Evolutionary conservation across 805 yeast species (phyloP).

Genomic region (Candida patagonica): DNA sequence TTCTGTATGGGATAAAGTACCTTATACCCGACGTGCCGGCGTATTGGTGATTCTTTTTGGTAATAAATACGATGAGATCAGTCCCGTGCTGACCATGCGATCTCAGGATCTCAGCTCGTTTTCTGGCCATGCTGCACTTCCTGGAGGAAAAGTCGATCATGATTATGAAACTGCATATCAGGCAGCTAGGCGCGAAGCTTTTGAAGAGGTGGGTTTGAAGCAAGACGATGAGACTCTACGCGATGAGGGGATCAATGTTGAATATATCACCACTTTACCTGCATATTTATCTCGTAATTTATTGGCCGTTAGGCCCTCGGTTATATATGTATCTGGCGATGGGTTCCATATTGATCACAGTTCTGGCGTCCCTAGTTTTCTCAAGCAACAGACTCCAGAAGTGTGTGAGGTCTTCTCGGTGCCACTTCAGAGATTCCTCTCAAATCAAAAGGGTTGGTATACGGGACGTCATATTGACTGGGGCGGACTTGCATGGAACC

Average conservation of each 20-base stretch:
- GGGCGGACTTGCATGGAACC: constrained; percentile 28
- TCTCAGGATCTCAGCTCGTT: constrained; percentile 60
- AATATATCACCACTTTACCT: constrained; percentile 57
- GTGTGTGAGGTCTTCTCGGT: constrained; percentile 26
- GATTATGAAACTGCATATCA: constrained; percentile 55
- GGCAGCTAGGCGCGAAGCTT: constrained; percentile 73
- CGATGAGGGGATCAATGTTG: constrained; percentile 42
- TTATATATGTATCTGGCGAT: constrained; percentile 20
- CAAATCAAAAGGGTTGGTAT: constrained; percentile 15
- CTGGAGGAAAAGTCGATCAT: constrained; percentile 86
- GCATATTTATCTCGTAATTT: constrained; percentile 75
- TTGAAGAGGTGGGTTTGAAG: constrained; percentile 73
- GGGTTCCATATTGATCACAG: constrained; percentile 3
- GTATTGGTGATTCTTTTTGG: constrained; percentile 65
- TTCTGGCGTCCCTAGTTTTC: constrained; percentile 14
- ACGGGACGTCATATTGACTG: constrained; percentile 23
- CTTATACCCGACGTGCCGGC: constrained; percentile 62
- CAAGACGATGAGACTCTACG: constrained; percentile 24
- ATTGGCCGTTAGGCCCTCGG: constrained; percentile 72
- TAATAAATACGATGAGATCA: constrained; percentile 56
- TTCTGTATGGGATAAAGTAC: constrained; percentile 45
- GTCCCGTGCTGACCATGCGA: constrained; percentile 73
- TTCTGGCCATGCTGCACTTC: constrained; percentile 86
- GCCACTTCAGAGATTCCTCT: constrained; percentile 20
- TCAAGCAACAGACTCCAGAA: constrained; percentile 18